Conservation (phyloP, 2,329 filamentous ascomycete species). For the Colletotrichum chrysophilum region DNA sequence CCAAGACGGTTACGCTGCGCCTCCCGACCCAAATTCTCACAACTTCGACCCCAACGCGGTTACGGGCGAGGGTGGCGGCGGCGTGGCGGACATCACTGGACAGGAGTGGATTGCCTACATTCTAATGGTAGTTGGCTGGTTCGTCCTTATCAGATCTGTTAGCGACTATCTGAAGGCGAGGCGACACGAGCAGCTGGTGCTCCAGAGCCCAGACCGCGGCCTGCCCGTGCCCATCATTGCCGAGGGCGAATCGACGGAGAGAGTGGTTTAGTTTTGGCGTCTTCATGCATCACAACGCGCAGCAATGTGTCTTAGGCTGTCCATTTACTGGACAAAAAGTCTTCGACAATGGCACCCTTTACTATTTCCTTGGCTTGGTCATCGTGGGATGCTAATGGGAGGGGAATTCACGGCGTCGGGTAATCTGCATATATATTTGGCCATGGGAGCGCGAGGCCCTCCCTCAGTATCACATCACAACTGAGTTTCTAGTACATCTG, state of each 20-base stretch:
- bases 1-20: conserved; percentile 68
- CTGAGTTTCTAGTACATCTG: neutral
- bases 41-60: conserved; percentile 81
- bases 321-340: neutral
- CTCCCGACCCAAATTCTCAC: conserved; percentile 88
- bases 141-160: conserved; percentile 92
- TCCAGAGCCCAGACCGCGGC: conserved; percentile 91
- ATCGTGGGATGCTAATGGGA: neutral
- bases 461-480: conserved; percentile 11
- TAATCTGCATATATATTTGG: conserved; percentile 11
- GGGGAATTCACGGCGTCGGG: conserved; percentile 9
- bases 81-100: conserved; percentile 65
- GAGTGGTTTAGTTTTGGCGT: conserved; percentile 62
- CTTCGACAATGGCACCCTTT: neutral
- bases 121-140: conserved; percentile 98
- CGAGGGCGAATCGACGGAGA: conserved; percentile 80
- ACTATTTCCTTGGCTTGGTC: neutral
- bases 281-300: neutral
- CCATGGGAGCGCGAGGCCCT: neutral
- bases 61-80: conserved; percentile 47
- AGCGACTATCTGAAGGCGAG: conserved; percentile 88
- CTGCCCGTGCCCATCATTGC: conserved; percentile 86
- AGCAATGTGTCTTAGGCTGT: neutral
- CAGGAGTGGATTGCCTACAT: conserved; percentile 91
- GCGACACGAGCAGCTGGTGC: conserved; percentile 88